Evolutionary conservation across 805 yeast species (phyloP).

Genomic region (Sugiyamaella qingdaonensis): DNA sequence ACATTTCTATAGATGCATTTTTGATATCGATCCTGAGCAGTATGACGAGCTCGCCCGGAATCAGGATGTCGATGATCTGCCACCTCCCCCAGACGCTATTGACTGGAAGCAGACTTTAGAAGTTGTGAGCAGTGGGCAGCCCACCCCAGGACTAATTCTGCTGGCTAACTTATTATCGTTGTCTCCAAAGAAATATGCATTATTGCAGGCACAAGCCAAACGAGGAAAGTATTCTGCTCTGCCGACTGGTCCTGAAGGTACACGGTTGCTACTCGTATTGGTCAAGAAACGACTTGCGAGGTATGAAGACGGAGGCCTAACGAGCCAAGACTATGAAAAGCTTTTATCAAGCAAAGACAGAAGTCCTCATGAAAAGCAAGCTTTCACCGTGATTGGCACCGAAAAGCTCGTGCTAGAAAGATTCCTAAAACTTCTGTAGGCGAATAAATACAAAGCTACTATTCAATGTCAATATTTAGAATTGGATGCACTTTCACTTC

Average conservation of each 20-base stretch:
- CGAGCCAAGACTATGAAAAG: constrained; percentile 23
- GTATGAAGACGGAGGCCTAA: constrained; percentile 22
- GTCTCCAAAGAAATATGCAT: constrained; percentile 15
- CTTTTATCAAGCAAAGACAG: constrained; percentile 10
- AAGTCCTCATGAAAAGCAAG: constrained; percentile 13
- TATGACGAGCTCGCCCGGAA: constrained; percentile 20
- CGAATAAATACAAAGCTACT: neutral
- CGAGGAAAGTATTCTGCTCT: constrained; percentile 14
- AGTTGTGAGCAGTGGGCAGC: constrained; percentile 16
- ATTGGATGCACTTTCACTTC: neutral
- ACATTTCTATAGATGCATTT: constrained; percentile 39
- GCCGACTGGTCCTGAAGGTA: constrained; percentile 10
- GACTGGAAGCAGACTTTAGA: constrained; percentile 22
- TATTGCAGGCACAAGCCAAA: constrained; percentile 18
- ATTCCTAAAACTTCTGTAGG: constrained; percentile 3
- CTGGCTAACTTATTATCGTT: constrained; percentile 18
- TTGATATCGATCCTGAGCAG: constrained; percentile 23
- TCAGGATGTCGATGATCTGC: constrained; percentile 13
- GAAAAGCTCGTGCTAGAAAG: constrained; percentile 30
- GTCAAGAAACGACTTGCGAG: constrained; percentile 15
- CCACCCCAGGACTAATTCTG: constrained; percentile 16
- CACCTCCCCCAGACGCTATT: constrained; percentile 13
- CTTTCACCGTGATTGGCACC: constrained; percentile 28
- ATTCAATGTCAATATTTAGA: constrained; percentile 1
- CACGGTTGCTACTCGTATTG: constrained; percentile 13